A percentile compares a stretch with the other conserved stretches of the same genome.
phyloP scores from a whole-genome alignment of 768 basidiomycete species.

The Krasilnikovozyma curviuscula region DNA sequence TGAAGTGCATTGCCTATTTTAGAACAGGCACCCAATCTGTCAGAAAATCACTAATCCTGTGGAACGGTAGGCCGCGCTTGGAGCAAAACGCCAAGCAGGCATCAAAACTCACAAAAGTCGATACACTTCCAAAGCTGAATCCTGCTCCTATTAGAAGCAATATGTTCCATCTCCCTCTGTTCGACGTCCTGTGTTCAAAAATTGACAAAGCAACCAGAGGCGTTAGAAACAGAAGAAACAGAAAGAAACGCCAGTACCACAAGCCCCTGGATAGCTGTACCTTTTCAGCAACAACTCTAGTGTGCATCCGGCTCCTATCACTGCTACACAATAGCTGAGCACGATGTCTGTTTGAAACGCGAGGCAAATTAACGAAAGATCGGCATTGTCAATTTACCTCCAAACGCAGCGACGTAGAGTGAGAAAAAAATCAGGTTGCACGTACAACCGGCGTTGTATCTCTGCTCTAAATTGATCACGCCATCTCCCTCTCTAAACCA shows the following conservation, averaged over 20 bases:
- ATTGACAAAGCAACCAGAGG: not conserved
- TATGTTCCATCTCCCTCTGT: not conserved
- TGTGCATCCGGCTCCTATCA: constrained; percentile 25
- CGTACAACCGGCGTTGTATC: too few relatives aligned
- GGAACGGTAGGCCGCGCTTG: too few relatives aligned
- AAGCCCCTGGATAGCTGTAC: not conserved
- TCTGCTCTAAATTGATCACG: too few relatives aligned
- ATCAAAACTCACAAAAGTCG: not conserved
- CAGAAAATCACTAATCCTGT: not conserved
- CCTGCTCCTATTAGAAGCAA: not conserved
- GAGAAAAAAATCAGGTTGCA: too few relatives aligned
- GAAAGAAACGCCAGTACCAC: not conserved
- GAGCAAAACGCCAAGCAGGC: not conserved
- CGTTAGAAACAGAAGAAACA: not conserved
- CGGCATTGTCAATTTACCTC: too few relatives aligned
- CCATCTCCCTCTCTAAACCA: too few relatives aligned
- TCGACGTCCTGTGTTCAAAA: not conserved
- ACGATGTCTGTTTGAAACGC: too few relatives aligned
- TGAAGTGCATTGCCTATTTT: constrained; percentile 30
- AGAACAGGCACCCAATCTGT: too few relatives aligned
- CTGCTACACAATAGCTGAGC: constrained; percentile 22
- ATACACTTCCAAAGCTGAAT: not conserved
- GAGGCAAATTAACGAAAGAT: too few relatives aligned
- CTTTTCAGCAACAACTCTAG: constrained; percentile 26
- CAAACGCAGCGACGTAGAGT: too few relatives aligned